Conservation (phyloP, 192 early-diverging fungal genomes). For the Umbelopsis sp. region DNA sequence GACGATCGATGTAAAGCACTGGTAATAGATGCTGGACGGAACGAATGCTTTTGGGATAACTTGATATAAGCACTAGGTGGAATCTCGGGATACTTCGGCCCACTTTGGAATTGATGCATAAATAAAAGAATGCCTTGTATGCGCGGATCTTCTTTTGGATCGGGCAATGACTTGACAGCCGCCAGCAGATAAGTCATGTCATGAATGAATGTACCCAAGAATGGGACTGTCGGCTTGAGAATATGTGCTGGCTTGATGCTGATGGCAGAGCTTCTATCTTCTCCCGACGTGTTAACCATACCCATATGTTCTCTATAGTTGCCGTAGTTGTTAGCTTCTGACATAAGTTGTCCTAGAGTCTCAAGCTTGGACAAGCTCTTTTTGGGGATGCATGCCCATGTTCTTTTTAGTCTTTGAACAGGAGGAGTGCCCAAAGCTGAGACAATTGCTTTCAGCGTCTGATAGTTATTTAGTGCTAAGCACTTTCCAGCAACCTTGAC, state of each 20-base stretch:
- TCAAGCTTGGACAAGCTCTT: slow-evolving; percentile 62
- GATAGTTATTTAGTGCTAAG: slow-evolving; percentile 65
- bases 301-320: slow-evolving; percentile 66
- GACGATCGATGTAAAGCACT: slow-evolving; percentile 49
- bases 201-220: slow-evolving; percentile 75
- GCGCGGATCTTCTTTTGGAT: slow-evolving; percentile 47
- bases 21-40: slow-evolving; percentile 53
- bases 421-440: slow-evolving; percentile 72
- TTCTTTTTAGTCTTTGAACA: slow-evolving; percentile 66
- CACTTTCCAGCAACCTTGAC: slow-evolving; percentile 66
- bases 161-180: slow-evolving; percentile 52
- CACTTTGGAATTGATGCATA: slow-evolving; percentile 55
- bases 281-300: slow-evolving; percentile 15
- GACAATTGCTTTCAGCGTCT: slow-evolving; percentile 71
- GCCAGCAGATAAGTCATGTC: slow-evolving; percentile 77
- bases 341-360: slow-evolving; percentile 57
- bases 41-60: slow-evolving; percentile 50
- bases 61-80: slow-evolving; percentile 56
- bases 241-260: slow-evolving; percentile 25
- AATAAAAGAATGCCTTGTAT: slow-evolving; percentile 62
- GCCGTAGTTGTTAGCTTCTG: slow-evolving; percentile 72
- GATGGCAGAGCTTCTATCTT: slow-evolving; percentile 1
- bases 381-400: slow-evolving; percentile 72
- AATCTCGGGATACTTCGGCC: slow-evolving; percentile 56
- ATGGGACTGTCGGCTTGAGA: slow-evolving; percentile 68